Percentiles rank a stretch among this genome's conserved stretches.
Evolutionary conservation across 2,329 filamentous ascomycete species (phyloP).

Genomic region (Diaporthe vexans): DNA sequence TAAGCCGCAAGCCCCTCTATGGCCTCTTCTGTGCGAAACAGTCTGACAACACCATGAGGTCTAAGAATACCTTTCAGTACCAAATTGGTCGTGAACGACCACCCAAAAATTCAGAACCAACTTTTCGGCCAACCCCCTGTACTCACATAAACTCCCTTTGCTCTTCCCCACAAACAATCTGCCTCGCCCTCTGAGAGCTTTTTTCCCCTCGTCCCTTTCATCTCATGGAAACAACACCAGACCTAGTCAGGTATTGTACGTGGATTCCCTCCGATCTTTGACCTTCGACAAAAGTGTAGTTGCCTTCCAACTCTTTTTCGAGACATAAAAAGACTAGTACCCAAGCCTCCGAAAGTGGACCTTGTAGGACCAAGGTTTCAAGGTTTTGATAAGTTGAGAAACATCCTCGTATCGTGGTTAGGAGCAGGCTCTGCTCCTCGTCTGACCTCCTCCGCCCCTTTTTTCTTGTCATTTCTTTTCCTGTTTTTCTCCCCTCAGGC

Average conservation of each 20-base stretch:
- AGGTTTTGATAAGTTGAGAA: background rate
- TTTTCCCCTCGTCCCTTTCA: background rate
- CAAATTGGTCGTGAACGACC: background rate
- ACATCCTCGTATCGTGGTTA: background rate
- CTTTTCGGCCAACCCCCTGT: background rate
- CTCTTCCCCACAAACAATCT: background rate
- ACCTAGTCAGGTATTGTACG: background rate
- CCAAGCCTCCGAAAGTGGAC: background rate
- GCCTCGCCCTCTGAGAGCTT: background rate
- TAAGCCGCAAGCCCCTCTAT: background rate
- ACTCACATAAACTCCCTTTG: too few species aligned
- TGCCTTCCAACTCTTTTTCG: background rate
- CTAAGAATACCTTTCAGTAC: background rate
- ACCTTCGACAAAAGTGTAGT: background rate
- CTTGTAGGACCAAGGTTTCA: background rate
- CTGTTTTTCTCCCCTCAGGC: background rate
- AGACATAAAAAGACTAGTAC: background rate
- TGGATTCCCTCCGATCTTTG: background rate
- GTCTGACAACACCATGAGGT: conserved; percentile 2
- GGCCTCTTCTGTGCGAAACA: too few species aligned
- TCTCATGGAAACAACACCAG: background rate
- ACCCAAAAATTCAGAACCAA: background rate
- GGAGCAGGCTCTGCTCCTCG: background rate
- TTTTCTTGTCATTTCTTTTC: background rate
- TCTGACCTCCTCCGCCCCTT: background rate